Evolutionary conservation across 352 stramenopile species (phyloP).

Genomic region (Ophiocytium majus): DNA sequence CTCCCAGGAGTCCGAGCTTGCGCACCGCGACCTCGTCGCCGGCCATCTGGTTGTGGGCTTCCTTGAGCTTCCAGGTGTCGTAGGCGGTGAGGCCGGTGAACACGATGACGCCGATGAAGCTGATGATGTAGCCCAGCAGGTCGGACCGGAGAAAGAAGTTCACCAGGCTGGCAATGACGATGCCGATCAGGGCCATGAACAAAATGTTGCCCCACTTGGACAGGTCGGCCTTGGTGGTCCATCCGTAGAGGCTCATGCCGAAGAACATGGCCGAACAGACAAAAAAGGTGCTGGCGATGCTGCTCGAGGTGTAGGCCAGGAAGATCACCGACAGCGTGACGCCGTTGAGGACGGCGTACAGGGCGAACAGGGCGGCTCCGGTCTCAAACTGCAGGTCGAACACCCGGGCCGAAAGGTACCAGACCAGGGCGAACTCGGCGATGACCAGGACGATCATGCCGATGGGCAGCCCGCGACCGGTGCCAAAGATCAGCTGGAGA

Average conservation of each 20-base stretch:
- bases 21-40: neutral
- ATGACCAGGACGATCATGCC: conserved; percentile 17
- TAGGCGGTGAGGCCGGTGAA: neutral
- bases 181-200: neutral
- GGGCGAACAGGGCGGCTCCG: neutral
- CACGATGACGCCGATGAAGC: neutral
- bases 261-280: neutral
- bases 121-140: neutral
- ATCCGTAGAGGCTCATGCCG: neutral
- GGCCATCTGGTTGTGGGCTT: neutral
- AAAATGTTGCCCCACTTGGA: neutral
- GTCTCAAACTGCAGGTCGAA: neutral
- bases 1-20: neutral
- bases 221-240: neutral
- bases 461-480: neutral
- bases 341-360: conserved; percentile 1
- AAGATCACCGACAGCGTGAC: neutral
- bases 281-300: neutral
- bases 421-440: neutral
- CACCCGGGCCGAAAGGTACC: neutral
- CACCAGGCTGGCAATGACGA: neutral
- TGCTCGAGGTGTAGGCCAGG: neutral
- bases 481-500: neutral
- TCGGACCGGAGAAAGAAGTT: neutral
- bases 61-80: neutral